Evolutionary conservation across 225 moss, liverwort and hornwort species (phyloP), one percentile per base, ranked within the genome.

Genomic region (Pseudisothecium myosuroides): DNA sequence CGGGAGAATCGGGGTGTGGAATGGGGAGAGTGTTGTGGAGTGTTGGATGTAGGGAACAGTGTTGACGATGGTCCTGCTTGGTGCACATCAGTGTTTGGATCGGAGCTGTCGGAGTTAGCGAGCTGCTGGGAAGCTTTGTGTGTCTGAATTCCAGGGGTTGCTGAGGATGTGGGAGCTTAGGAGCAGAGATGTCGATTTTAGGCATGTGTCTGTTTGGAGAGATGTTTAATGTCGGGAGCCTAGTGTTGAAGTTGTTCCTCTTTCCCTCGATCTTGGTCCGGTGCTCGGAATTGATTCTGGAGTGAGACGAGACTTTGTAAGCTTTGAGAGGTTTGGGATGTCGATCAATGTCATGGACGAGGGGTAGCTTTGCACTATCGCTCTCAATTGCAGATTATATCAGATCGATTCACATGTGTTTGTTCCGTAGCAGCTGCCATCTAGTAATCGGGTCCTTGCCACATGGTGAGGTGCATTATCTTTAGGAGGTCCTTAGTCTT

Each of bases 1-100:
- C 81, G 67, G 81, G 84, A 89, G 90, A 84, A 90, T 85, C 87
- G 85, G 75, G 87, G 90, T 37, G 83, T 80, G 88, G 86, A 90
- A 77, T 88, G 92, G 92, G 78, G 85, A 81, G 90, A 86, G 89
- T 8, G 23, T 47, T 8, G 23, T 47, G 91, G 66, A 66, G 64
- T 73, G 62, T 55, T 80, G 29, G 76, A 55, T 81, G 87, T n/a
- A 61, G 65, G 86, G 59, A 87, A 76, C 76, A 85, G 81, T 83
- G 79, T 82, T 18, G 81, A 68, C 11, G 54, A 85, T 90, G 89
- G 85, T 82, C 34, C 16, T 49, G 60, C 82, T 66, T 80, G 83
- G 84, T 87, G 87, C 73, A 22, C 55, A 15, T 85, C 76, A 14
- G 84, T 55, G 84, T 55, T 91, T 85, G 89, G 87, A 92, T 87